Evolutionary conservation across 257 asterid species (phyloP).

Genomic region (Solanum tacnaense): DNA sequence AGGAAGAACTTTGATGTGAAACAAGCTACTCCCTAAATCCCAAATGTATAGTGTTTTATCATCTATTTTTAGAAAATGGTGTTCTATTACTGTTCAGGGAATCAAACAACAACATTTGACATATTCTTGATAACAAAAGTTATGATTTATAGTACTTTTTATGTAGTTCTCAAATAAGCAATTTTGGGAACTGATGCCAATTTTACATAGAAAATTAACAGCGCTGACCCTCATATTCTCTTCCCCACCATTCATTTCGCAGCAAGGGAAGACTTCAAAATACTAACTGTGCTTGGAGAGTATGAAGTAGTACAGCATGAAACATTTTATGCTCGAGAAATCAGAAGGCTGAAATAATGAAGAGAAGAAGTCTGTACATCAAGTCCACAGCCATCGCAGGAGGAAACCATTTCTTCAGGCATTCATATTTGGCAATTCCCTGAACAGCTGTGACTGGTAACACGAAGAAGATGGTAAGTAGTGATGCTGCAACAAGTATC

Average conservation of each 20-base stretch:
- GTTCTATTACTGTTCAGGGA: not conserved
- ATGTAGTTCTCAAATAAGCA: not conserved
- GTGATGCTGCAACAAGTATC: conserved; percentile 44
- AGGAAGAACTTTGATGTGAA: not conserved
- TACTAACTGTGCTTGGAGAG: not conserved
- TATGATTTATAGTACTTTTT: not conserved
- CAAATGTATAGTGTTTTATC: not conserved
- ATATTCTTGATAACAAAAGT: not conserved
- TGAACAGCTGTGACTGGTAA: conserved; percentile 92
- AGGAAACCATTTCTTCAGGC: conserved; percentile 77
- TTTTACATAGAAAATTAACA: not conserved
- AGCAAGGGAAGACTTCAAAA: not conserved
- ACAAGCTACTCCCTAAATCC: not conserved
- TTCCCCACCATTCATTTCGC: not conserved
- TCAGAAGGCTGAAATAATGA: not conserved
- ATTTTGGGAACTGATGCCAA: not conserved
- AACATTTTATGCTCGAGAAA: not conserved
- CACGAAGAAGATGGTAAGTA: conserved; percentile 79
- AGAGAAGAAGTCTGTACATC: conserved; percentile 43
- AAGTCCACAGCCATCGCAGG: conserved; percentile 86
- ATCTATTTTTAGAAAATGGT: not conserved
- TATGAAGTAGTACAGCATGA: not conserved
- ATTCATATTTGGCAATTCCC: conserved; percentile 82
- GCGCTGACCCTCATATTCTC: not conserved
- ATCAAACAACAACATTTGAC: not conserved